Conservation (phyloP, 805 yeast genomes). For the Yarrowia sp. region DNA sequence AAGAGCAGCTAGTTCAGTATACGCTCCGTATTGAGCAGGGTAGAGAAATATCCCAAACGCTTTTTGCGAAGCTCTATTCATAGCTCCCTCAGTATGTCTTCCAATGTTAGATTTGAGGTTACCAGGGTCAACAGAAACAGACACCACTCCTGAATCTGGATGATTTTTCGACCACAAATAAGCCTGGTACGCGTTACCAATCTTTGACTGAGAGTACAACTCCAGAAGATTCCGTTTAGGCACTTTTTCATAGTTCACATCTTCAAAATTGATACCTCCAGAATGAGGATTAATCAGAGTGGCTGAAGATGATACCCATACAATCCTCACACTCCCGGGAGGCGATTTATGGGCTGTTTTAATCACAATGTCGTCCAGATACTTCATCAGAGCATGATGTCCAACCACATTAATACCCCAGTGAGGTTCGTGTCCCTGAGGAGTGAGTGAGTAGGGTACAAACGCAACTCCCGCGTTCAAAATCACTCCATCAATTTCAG, state of each 20-base stretch:
- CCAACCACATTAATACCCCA: conserved; percentile 51
- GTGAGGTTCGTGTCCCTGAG: conserved; percentile 49
- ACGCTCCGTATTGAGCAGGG: conserved; percentile 44
- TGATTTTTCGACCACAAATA: conserved; percentile 41
- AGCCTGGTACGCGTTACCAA: conserved; percentile 43
- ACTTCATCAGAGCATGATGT: conserved; percentile 45
- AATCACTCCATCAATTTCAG: conserved; percentile 30
- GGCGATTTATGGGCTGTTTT: conserved; percentile 38
- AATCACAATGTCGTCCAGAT: conserved; percentile 42
- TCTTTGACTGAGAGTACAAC: conserved; percentile 48
- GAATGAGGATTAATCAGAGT: conserved; percentile 37
- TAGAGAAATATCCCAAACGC: conserved; percentile 27
- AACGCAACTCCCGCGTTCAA: conserved; percentile 49
- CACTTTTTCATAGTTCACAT: conserved; percentile 36
- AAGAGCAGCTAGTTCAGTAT: conserved; percentile 47
- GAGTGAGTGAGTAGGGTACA: conserved; percentile 41
- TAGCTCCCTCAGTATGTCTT: conserved; percentile 31
- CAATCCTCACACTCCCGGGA: conserved; percentile 42
- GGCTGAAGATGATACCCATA: conserved; percentile 48
- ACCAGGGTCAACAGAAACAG: conserved; percentile 47
- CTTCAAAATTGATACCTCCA: conserved; percentile 42
- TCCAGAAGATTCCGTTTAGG: not conserved
- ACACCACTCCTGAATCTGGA: conserved; percentile 39
- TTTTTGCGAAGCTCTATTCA: not conserved
- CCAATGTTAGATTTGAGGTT: conserved; percentile 40